These are phyloP conservation scores for Fusarium albidum DNA, from an alignment of 2,329 filamentous ascomycete genomes.

Conservation along the genomic window DNA sequence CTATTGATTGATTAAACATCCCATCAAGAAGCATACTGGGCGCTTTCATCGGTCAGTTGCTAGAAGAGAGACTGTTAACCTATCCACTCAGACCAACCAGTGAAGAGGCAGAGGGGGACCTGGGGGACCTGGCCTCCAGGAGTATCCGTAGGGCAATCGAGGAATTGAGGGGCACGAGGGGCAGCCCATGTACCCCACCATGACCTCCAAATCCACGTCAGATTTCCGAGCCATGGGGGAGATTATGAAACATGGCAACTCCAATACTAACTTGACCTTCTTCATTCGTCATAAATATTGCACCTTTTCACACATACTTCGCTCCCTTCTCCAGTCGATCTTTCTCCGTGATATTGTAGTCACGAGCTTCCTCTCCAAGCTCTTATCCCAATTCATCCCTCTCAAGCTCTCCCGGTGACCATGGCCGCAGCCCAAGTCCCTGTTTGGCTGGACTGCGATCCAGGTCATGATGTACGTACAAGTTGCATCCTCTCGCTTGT, in stretches of 20 bases:
- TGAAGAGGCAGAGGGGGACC: too few relatives aligned
- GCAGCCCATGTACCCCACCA: constrained; percentile 29
- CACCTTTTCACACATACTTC: too few relatives aligned
- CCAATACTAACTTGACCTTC: constrained; percentile 28
- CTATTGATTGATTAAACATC: too few relatives aligned
- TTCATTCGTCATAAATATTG: constrained; percentile 4
- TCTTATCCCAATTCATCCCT: background rate
- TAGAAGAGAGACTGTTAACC: too few relatives aligned
- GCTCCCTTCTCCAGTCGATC: too few relatives aligned
- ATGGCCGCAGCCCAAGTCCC: constrained; percentile 52
- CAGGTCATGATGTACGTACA: constrained; percentile 70
- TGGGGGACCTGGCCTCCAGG: too few relatives aligned
- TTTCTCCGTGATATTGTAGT: background rate
- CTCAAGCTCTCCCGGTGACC: background rate
- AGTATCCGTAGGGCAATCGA: too few relatives aligned
- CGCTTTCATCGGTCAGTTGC: too few relatives aligned
- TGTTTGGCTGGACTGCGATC: constrained; percentile 69
- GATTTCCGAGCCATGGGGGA: constrained; percentile 11
- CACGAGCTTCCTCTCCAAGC: background rate
- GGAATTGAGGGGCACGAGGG: too few relatives aligned
- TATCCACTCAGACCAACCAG: too few relatives aligned
- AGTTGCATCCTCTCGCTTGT: constrained; percentile 4
- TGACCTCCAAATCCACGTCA: constrained; percentile 11
- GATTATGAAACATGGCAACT: constrained; percentile 31
- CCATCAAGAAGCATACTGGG: too few relatives aligned